Evolutionary conservation across 352 stramenopile species (phyloP), one percentile per base, ranked within the genome.

Genomic region (Phytophthora cryptogea): DNA sequence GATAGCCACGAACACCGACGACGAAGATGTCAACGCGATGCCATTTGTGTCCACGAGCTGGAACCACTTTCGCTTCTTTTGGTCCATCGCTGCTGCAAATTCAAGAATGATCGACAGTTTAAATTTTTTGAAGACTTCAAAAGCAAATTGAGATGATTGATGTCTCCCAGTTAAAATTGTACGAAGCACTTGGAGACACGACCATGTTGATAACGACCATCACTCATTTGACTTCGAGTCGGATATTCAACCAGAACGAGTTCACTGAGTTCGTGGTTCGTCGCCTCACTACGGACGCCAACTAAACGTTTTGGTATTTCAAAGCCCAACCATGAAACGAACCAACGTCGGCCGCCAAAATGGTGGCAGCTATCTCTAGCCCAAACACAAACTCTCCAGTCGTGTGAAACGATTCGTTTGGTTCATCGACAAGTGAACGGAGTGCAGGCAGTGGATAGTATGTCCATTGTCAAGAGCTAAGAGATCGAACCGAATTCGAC

Each of bases 221-320:
- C 57, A 36, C 40, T 50, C 33, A 37, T 63, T 37, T 46, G 32
- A 1, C 5, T 37, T 7, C 65, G 8, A 0, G 78, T 36, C 8
- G 56, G 78, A 36, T 91, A 89, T 0, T 75, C 77, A 40, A 83
- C 66, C 0, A 89, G 59, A 1, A 91, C 63, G 0, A 69, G 58
- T 10, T 89, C 75, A 0, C 63, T 78, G 3, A 92, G 57, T 46
- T 78, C 79, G 65, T 90, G 20, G 20, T 23, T 23, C 20, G 20
- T 23, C 20, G 20, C 20, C 20, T 23, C 20, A 23, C 20, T 23
- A 23, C 43, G 27, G 27, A 50, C 20, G 5, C 26, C 30, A 35
- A 46, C 32, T 46, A 46, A 32, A 46, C 8, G 32, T 37, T 32
- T 41, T 16, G 45, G 20, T 23, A 23, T 23, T 23, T 2, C 20